Evolutionary conservation across 2,329 filamentous ascomycete genomes (phyloP).

Genomic region (Bipolaris bicolor): DNA sequence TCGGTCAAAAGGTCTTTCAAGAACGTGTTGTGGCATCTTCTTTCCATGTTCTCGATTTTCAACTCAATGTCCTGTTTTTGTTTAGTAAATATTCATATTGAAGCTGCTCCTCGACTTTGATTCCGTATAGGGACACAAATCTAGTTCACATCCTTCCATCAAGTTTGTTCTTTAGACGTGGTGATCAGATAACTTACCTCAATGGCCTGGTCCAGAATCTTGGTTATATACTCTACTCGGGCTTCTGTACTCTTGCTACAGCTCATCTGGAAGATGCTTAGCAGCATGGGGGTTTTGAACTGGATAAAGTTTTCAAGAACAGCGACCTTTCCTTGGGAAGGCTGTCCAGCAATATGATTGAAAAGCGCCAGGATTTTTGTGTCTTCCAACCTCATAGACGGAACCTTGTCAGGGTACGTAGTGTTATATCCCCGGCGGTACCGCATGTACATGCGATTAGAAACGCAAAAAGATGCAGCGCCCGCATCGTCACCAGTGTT

Average conservation of each 20-base stretch:
- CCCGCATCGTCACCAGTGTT: conserved; percentile 16
- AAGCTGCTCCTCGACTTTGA: background rate
- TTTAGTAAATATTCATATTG: background rate
- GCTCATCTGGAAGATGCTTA: conserved; percentile 28
- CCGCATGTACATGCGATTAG: conserved; percentile 26
- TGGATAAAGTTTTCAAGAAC: conserved; percentile 10
- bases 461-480: conserved; percentile 26
- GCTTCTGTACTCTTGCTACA: conserved; percentile 21
- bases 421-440: conserved; percentile 17
- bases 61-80: background rate
- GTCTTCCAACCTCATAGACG: conserved; percentile 15
- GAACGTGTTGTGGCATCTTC: background rate
- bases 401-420: background rate
- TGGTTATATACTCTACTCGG: conserved; percentile 20
- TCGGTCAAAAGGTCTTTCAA: background rate
- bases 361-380: conserved; percentile 27
- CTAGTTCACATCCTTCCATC: background rate
- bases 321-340: conserved; percentile 18
- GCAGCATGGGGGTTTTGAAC: conserved; percentile 5
- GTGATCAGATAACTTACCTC: conserved; percentile 3
- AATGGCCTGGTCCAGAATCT: conserved; percentile 13
- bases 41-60: background rate
- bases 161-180: too few species aligned
- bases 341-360: conserved; percentile 18
- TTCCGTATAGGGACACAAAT: background rate